These are phyloP conservation scores for Flaveria bidentis DNA, from an alignment of 129 eudicot species.

Conservation along the genomic window DNA sequence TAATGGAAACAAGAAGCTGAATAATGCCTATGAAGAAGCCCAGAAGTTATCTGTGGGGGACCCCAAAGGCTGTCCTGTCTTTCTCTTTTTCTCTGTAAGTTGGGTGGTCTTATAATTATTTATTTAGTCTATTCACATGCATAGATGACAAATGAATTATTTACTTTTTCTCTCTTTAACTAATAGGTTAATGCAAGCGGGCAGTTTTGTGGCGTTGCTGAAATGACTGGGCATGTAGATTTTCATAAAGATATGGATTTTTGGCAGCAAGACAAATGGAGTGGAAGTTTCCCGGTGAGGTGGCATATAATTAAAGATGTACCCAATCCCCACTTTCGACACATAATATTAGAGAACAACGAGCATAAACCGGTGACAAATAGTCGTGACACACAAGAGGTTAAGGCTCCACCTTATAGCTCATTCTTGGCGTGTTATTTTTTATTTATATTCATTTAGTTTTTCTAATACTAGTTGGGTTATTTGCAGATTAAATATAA, in stretches of 20 bases:
- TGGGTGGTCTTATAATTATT: background rate
- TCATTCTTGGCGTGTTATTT: background rate
- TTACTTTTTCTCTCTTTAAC: background rate
- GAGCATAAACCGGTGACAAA: constrained; percentile 95
- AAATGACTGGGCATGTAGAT: constrained; percentile 88
- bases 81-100: constrained; percentile 92
- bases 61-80: constrained; percentile 71
- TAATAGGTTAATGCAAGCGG: constrained; percentile 95
- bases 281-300: constrained; percentile 90
- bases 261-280: constrained; percentile 99
- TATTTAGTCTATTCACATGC: background rate
- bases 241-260: constrained; percentile 91
- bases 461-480: background rate
- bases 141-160: background rate
- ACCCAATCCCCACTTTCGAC: constrained; percentile 81
- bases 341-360: constrained; percentile 82
- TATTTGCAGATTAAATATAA: constrained; percentile 62
- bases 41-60: constrained; percentile 58
- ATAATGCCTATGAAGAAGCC: constrained; percentile 80
- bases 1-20: constrained; percentile 87
- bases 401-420: constrained; percentile 23
- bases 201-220: constrained; percentile 96
- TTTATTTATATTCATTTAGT: background rate
- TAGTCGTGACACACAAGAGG: constrained; percentile 98
- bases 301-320: constrained; percentile 97